Evolutionary conservation across 1,139 yeast genomes (phyloP).

Genomic region (Candida sanyaensis): DNA sequence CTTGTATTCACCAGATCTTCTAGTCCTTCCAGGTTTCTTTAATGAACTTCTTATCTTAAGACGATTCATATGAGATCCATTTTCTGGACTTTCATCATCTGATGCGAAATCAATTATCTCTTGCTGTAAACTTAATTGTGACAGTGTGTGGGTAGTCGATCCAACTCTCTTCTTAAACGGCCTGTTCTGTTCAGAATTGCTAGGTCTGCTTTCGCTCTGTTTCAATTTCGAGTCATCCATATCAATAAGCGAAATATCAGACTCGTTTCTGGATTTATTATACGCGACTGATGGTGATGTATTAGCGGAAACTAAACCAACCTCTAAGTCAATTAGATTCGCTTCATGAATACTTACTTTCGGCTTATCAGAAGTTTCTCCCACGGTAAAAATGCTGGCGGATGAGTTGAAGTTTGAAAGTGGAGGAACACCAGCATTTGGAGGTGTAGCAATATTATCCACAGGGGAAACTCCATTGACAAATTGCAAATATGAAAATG

Average conservation of each 20-base stretch:
- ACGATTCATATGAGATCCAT: conserved; percentile 42
- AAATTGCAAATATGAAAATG: neutral
- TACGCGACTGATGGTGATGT: conserved; percentile 25
- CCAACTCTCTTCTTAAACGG: conserved; percentile 37
- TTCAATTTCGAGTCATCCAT: conserved; percentile 23
- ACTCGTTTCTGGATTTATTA: conserved; percentile 16
- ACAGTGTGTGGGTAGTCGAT: conserved; percentile 29
- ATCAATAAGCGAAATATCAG: conserved; percentile 35
- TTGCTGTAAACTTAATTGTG: conserved; percentile 39
- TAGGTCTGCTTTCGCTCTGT: neutral
- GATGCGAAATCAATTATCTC: conserved; percentile 52
- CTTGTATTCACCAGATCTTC: conserved; percentile 35
- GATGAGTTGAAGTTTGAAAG: conserved; percentile 3
- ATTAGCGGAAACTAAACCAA: conserved; percentile 36
- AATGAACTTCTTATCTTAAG: conserved; percentile 44
- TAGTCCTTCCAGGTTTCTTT: conserved; percentile 30
- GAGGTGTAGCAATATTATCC: neutral
- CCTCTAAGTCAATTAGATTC: conserved; percentile 42
- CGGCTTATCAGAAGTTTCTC: neutral
- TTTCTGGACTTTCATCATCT: conserved; percentile 47
- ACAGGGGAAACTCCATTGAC: neutral
- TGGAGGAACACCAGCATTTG: neutral
- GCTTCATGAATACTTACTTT: conserved; percentile 14
- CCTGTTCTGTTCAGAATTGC: conserved; percentile 18
- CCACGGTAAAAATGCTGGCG: conserved; percentile 7